phyloP scores from a whole-genome alignment of 192 early-diverging fungal species.

The Mortierella antarctica region DNA sequence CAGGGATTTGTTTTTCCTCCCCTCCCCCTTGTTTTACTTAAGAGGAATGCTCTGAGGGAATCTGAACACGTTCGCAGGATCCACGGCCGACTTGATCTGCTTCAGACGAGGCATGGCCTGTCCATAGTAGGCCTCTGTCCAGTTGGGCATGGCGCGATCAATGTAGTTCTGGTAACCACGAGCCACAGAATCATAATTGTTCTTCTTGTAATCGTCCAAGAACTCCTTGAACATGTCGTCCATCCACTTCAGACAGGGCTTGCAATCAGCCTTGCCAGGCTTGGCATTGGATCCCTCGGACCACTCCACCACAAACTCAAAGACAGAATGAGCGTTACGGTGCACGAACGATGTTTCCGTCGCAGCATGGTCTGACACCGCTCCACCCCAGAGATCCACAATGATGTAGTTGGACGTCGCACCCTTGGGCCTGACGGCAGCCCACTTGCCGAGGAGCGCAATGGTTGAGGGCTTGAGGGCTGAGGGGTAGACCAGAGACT shows the following conservation, averaged over 20 bases:
- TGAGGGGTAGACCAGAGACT: slow-evolving; percentile 38
- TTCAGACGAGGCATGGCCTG: slow-evolving; percentile 29
- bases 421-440: slow-evolving; percentile 12
- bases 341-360: slow-evolving; percentile 51
- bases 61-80: slow-evolving; percentile 49
- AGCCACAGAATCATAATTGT: neutral
- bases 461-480: slow-evolving; percentile 26
- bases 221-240: slow-evolving; percentile 45
- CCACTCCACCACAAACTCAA: slow-evolving; percentile 55
- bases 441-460: slow-evolving; percentile 38
- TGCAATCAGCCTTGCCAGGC: slow-evolving; percentile 37
- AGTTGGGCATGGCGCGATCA: slow-evolving; percentile 48
- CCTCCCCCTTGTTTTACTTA: neutral
- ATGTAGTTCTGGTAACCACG: slow-evolving; percentile 59
- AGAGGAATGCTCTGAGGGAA: slow-evolving; percentile 58
- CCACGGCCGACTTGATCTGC: slow-evolving; percentile 33
- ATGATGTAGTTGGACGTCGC: slow-evolving; percentile 43
- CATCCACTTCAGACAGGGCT: slow-evolving; percentile 39
- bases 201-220: slow-evolving; percentile 33
- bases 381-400: slow-evolving; percentile 55
- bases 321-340: slow-evolving; percentile 36
- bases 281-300: slow-evolving; percentile 24
- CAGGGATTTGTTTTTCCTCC: too few species aligned
- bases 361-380: slow-evolving; percentile 9
- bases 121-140: slow-evolving; percentile 53